A percentile compares a stretch with the other conserved stretches of the same genome.
phyloP scores from a whole-genome alignment of 208 protist species.

The Angomonas deanei region DNA sequence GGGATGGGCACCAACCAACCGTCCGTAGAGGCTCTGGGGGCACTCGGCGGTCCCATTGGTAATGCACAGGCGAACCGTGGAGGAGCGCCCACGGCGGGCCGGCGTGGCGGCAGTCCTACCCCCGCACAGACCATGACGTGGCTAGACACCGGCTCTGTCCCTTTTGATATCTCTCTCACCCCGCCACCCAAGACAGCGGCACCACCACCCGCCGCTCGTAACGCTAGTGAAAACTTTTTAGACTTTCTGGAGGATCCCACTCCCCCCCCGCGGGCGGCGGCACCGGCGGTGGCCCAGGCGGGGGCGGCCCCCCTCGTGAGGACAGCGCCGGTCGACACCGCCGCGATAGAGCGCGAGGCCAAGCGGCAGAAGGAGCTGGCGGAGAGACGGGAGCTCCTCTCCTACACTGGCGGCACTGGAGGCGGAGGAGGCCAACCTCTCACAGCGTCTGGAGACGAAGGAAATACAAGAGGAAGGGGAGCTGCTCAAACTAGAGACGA shows the following conservation, averaged over 20 bases:
- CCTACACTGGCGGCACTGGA: slow-evolving; percentile 41
- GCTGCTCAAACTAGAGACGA: slow-evolving; percentile 51
- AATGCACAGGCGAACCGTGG: not conserved
- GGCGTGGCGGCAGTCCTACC: not conserved
- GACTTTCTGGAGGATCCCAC: not conserved
- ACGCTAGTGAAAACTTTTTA: not conserved
- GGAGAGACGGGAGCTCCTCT: slow-evolving; percentile 25
- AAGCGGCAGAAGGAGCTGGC: not conserved
- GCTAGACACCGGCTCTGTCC: not conserved
- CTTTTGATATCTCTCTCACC: not conserved
- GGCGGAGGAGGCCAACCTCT: slow-evolving; percentile 31
- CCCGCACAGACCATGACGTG: not conserved
- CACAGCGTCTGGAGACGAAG: slow-evolving; percentile 29
- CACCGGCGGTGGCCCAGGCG: not conserved
- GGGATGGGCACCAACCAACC: not conserved
- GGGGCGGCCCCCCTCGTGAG: not conserved
- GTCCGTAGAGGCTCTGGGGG: not conserved
- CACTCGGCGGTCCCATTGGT: not conserved
- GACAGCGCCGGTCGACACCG: not conserved
- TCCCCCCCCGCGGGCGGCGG: not conserved
- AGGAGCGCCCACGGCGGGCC: not conserved
- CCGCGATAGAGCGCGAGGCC: not conserved
- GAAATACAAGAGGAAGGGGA: slow-evolving; percentile 54
- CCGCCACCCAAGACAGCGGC: not conserved
- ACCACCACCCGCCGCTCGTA: not conserved